Base-by-base conservation (phyloP, 1,139 yeast genomes). In the Yamadazyma aaseri region DNA sequence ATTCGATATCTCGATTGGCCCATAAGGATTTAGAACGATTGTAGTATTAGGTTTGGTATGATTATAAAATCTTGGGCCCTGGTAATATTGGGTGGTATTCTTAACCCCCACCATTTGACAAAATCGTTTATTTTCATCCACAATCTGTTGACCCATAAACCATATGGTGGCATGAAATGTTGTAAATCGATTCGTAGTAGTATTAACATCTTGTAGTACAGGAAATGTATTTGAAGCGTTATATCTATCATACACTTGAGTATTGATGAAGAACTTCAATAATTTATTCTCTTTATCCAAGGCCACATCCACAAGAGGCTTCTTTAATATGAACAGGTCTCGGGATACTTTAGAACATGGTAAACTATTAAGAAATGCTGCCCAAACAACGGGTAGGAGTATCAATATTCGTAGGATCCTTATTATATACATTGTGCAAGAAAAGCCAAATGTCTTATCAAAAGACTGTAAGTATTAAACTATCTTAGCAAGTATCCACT, bases 241-340 rank as follows among this genome's bases (percentile, higher is more conserved):
- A 54, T 94, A 92, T 57, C 84, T 95, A 65, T 87, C 85, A 3
- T 36, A 15, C 8, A 65, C 65, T 51, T 60, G 53, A 9, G 74
- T 48, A 42, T 68, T 64, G 36, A 71, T 51, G 42, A 64, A 58
- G 43, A 71, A 69, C 44, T 63, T 56, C 35, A 73, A 47, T 32
- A 58, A 44, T 39, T 60, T 47, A 31, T 56, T 41, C 6, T 55
- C 55, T 33, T 56, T 57, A 43, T 69, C 66, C 20, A 70, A 50
- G 5, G 68, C 71, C 6, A 61, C 76, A 46, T 71, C 71, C 10
- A 70, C 56, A 14, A 71, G 46, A 21, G 69, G 63, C 6, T 59
- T 58, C 6, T 56, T 58, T 11, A 73, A 40, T 17, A 40, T 33
- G 20, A 32, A 33, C 17, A 28, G 40, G 2, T 3, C n/a, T 6